Base-by-base conservation (phyloP, 306 rosid genomes). In the Trifolium dubium region DNA sequence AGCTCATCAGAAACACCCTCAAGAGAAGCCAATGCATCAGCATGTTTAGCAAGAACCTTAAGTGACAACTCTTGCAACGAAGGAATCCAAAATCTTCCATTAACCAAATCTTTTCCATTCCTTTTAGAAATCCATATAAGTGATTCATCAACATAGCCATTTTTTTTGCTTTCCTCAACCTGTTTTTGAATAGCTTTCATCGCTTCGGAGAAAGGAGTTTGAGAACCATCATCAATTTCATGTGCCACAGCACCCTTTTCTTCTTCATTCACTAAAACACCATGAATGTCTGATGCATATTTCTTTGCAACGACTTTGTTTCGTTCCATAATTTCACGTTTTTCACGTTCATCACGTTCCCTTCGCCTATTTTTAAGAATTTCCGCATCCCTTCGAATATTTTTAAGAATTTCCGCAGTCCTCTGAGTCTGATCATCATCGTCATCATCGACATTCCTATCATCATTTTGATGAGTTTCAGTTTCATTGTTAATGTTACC, bases 171-270 rank as follows among this genome's bases (percentile, higher is more conserved):
- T 58, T 67, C 83, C 28, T 1, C 30, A 6, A 28, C 17, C 7
- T 53, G 70, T 5, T 65, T 88, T 64, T 67, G 83, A 56, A 90
- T 77, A 19, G 76, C 82, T 77, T 82, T 84, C 83, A 84, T 28
- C 2, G 96, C 90, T 39, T 75, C 71, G n/a, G 89, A 71, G 72
- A 91, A 92, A 31, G 97, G 96, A 62, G 91, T 86, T 11, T 89
- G 67, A 77, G 80, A 80, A 50, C 80, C 88, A 51, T 83, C 79
- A 5, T 69, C n/a, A 55, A 53, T 29, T 31, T 79, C 84, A 28
- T 1, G 40, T 35, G 76, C 82, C 29, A 19, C 62, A 55, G 10
- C 13, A 10, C 10, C 6, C 9, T 54, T 8, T 4, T 28, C n/a
- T 9, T 56, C 4, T 53, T 53, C 1, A 8, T 53, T 6, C 60